phyloP scores from a whole-genome alignment of 495 filamentous ascomycete genomes.

The Penicillium chermesinum region DNA sequence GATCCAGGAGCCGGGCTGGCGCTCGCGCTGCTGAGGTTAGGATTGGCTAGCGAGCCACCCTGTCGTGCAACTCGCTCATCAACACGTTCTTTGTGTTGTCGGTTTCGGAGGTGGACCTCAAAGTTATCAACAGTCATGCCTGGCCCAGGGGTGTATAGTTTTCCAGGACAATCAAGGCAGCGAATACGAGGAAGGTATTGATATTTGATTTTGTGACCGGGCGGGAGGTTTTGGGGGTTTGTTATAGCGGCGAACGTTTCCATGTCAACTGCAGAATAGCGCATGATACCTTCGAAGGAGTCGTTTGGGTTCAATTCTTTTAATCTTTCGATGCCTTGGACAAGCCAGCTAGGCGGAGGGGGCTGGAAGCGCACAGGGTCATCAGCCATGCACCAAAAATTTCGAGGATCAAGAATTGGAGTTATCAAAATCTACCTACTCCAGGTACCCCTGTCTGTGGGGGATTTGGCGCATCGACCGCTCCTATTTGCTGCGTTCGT shows the following conservation, averaged over 20 bases:
- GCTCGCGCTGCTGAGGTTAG: slow-evolving; percentile 13
- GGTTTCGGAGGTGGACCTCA: slow-evolving; percentile 80
- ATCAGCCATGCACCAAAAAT: slow-evolving; percentile 18
- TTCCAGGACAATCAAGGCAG: slow-evolving; percentile 88
- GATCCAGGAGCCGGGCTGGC: slow-evolving; percentile 21
- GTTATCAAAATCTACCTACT: slow-evolving; percentile 46
- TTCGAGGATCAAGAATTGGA: slow-evolving; percentile 7
- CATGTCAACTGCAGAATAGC: slow-evolving; percentile 69
- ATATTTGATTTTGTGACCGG: slow-evolving; percentile 53
- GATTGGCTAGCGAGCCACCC: slow-evolving; percentile 5
- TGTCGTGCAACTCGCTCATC: slow-evolving; percentile 44
- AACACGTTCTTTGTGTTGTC: slow-evolving; percentile 70
- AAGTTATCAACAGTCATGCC: slow-evolving; percentile 83
- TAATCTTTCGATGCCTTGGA: slow-evolving; percentile 56
- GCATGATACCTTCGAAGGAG: slow-evolving; percentile 81
- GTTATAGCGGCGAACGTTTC: slow-evolving; percentile 53
- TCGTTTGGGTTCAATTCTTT: slow-evolving; percentile 65
- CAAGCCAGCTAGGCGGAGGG: slow-evolving; percentile 77
- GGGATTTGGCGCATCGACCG: slow-evolving; percentile 57
- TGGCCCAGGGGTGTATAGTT: slow-evolving; percentile 84
- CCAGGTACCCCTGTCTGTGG: slow-evolving; percentile 49
- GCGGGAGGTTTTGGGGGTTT: slow-evolving; percentile 44
- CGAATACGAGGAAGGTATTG: slow-evolving; percentile 79
- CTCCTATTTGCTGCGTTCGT: slow-evolving; percentile 53
- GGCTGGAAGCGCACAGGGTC: slow-evolving; percentile 48